phyloP scores from a whole-genome alignment of 2,329 filamentous ascomycete genomes.

The Seiridium unicorne region DNA sequence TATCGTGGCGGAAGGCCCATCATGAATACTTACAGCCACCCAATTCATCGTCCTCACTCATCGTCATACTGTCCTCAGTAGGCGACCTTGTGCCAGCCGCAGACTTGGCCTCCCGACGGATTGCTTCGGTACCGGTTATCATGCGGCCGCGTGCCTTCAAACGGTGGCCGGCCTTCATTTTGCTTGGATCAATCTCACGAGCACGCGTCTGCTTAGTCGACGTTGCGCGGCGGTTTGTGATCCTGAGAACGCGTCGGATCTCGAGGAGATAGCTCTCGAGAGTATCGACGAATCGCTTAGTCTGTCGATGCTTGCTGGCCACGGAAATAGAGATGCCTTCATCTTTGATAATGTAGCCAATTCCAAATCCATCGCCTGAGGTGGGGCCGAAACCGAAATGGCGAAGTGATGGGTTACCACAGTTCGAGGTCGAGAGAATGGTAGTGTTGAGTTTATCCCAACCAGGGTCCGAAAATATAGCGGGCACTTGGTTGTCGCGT shows the following conservation, averaged over 20 bases:
- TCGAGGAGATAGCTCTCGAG: conserved; percentile 89
- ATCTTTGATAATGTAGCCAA: conserved; percentile 99
- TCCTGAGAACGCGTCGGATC: conserved; percentile 78
- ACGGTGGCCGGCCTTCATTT: conserved; percentile 38
- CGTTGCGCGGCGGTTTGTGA: conserved; percentile 52
- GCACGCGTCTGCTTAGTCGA: conserved; percentile 46
- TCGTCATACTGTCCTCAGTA: conserved; percentile 66
- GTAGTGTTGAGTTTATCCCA: conserved; percentile 97
- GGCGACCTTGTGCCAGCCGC: conserved; percentile 56
- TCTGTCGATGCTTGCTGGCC: conserved; percentile 91
- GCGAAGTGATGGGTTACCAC: conserved; percentile 88
- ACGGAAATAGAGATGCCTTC: conserved; percentile 88
- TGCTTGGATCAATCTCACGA: conserved; percentile 47
- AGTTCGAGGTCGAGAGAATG: conserved; percentile 96
- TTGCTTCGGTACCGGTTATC: conserved; percentile 58
- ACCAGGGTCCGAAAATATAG: conserved; percentile 81
- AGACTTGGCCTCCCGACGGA: conserved; percentile 34
- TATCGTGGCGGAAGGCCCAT: neutral
- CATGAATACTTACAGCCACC: conserved; percentile 77
- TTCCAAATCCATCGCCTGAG: conserved; percentile 90
- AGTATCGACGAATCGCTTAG: conserved; percentile 82
- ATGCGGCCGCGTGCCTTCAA: conserved; percentile 72
- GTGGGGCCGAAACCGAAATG: conserved; percentile 98
- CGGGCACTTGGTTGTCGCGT: conserved; percentile 57
- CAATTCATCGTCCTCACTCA: conserved; percentile 84